These are phyloP conservation scores for Aurifilum marmelostoma DNA, from an alignment of 2,329 filamentous ascomycete genomes.

Conservation along the genomic window DNA sequence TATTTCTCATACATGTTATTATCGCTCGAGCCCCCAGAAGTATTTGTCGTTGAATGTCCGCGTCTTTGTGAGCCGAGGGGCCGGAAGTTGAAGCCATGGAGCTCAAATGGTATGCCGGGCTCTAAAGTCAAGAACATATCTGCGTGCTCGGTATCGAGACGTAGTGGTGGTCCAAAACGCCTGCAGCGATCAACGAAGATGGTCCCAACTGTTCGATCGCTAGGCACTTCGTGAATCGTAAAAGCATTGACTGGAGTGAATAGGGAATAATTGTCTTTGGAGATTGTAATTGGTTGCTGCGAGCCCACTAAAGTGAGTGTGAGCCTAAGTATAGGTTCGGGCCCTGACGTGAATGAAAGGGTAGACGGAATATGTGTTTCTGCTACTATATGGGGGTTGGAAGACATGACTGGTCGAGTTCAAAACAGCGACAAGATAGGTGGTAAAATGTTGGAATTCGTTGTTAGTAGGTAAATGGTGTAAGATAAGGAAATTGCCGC, in stretches of 20 bases:
- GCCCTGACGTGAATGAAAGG: neutral
- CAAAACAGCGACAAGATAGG: neutral
- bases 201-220: neutral
- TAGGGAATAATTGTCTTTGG: neutral
- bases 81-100: slow-evolving; percentile 1
- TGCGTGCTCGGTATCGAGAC: neutral
- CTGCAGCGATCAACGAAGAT: neutral
- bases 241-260: neutral
- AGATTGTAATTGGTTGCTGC: neutral
- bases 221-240: neutral
- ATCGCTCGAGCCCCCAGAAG: neutral
- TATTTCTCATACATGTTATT: neutral
- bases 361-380: neutral
- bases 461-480: neutral
- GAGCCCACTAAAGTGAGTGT: neutral
- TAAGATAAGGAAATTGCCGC: neutral
- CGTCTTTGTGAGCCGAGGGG: neutral
- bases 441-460: neutral
- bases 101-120: neutral
- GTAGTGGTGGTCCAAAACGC: neutral
- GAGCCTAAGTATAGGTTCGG: neutral
- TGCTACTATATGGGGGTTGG: neutral
- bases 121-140: neutral
- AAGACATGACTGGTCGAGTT: neutral
- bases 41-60: neutral